Evolutionary conservation across 2,329 filamentous ascomycete species (phyloP).

Genomic region (Curvularia sp.): DNA sequence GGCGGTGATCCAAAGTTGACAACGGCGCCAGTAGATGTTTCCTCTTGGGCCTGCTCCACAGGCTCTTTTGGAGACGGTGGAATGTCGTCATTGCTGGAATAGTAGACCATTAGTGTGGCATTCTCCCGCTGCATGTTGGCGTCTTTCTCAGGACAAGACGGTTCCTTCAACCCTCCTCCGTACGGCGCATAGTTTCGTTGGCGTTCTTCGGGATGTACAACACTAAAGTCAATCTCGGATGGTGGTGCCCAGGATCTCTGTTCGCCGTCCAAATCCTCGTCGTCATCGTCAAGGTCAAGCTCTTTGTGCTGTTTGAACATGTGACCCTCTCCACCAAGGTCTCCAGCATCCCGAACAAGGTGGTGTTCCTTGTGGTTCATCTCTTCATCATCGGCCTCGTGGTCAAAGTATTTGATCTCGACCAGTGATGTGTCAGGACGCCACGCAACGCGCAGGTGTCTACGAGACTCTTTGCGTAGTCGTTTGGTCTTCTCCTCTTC

Average conservation of each 20-base stretch:
- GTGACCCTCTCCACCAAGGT: slow-evolving; percentile 70
- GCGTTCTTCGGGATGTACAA: slow-evolving; percentile 51
- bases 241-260: slow-evolving; percentile 45
- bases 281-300: slow-evolving; percentile 68
- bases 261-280: slow-evolving; percentile 61
- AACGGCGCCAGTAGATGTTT: slow-evolving; percentile 23
- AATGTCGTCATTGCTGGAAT: slow-evolving; percentile 55
- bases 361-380: slow-evolving; percentile 65
- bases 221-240: slow-evolving; percentile 54
- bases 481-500: slow-evolving; percentile 71
- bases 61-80: slow-evolving; percentile 57
- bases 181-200: slow-evolving; percentile 55
- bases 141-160: slow-evolving; percentile 53
- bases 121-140: slow-evolving; percentile 56
- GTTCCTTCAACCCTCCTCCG: slow-evolving; percentile 53
- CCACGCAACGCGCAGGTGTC: slow-evolving; percentile 74
- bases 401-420: slow-evolving; percentile 72
- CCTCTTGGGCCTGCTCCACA: slow-evolving; percentile 42
- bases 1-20: slow-evolving; percentile 52
- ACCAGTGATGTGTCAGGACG: slow-evolving; percentile 72
- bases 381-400: slow-evolving; percentile 74
- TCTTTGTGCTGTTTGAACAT: slow-evolving; percentile 67
- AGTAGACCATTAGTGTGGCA: slow-evolving; percentile 57
- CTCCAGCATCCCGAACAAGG: slow-evolving; percentile 74
- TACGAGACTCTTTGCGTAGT: slow-evolving; percentile 74